Conservation (phyloP, 1,139 yeast genomes). For the Geotrichum cucujoidarum region DNA sequence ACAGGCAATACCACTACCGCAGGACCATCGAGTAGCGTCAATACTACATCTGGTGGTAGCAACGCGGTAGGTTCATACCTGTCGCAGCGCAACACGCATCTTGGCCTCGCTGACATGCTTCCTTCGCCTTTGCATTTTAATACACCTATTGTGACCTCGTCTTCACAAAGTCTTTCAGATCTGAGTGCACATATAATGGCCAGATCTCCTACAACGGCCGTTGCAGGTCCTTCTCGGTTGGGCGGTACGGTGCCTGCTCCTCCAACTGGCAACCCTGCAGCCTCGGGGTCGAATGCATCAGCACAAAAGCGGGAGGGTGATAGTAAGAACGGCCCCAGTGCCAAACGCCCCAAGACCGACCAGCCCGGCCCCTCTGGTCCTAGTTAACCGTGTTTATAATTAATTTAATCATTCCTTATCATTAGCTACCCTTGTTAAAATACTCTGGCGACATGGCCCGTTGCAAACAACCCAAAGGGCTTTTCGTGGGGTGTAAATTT, state of each 20-base stretch:
- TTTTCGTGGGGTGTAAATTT: too few relatives aligned
- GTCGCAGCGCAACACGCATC: slow-evolving; percentile 17
- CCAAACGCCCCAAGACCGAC: too few relatives aligned
- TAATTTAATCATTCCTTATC: too few relatives aligned
- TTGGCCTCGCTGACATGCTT: slow-evolving; percentile 27
- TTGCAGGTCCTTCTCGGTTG: not conserved
- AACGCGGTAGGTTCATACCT: slow-evolving; percentile 1
- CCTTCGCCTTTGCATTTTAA: slow-evolving; percentile 37
- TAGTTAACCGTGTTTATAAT: not conserved
- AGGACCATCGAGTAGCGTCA: slow-evolving; percentile 10
- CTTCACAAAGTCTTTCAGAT: slow-evolving; percentile 23
- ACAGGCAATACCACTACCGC: slow-evolving; percentile 2
- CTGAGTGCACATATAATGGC: slow-evolving; percentile 14
- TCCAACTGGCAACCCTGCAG: not conserved
- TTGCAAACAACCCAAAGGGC: too few relatives aligned
- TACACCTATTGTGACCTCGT: slow-evolving; percentile 30
- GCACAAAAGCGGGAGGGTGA: slow-evolving; percentile 2
- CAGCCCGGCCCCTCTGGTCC: not conserved
- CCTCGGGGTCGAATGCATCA: slow-evolving; percentile 3
- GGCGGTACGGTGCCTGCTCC: too few relatives aligned
- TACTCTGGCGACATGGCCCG: too few relatives aligned
- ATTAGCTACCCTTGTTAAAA: too few relatives aligned
- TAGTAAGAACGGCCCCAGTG: not conserved
- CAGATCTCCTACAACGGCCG: slow-evolving; percentile 1
- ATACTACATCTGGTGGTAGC: slow-evolving; percentile 9